Conservation (phyloP, 192 early-diverging fungal genomes). For the Coemansia sp. region DNA sequence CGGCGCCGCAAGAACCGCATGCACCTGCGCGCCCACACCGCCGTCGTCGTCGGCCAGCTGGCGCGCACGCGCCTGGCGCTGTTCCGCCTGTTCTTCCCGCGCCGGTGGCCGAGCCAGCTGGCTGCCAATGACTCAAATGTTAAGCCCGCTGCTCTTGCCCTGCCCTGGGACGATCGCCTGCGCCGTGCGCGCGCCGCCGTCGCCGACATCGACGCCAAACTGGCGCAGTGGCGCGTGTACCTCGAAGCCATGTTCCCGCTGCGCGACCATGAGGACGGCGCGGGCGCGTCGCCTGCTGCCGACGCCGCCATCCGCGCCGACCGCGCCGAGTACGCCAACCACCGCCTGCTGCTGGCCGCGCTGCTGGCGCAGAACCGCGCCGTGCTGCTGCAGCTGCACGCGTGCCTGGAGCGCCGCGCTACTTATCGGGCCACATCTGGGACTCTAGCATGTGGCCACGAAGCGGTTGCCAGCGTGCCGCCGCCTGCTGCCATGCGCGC, state of each 20-base stretch:
- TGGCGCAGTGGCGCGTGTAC: conserved; percentile 57
- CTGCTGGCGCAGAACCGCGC: conserved; percentile 51
- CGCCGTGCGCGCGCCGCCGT: conserved; percentile 46
- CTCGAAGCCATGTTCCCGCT: conserved; percentile 55
- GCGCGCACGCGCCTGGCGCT: conserved; percentile 51
- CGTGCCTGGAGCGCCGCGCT: conserved; percentile 51
- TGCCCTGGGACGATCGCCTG: conserved; percentile 55
- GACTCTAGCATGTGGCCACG: no score
- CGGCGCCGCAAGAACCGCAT: conserved; percentile 55
- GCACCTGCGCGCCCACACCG: conserved; percentile 52
- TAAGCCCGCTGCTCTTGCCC: conserved; percentile 31
- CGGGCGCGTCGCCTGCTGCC: conserved; percentile 27
- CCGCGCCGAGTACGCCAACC: conserved; percentile 54
- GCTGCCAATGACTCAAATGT: no score
- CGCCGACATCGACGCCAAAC: conserved; percentile 50
- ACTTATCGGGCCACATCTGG: neutral
- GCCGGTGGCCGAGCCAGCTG: conserved; percentile 57
- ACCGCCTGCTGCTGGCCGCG: conserved; percentile 50
- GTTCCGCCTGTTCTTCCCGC: conserved; percentile 56
- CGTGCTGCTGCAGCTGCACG: conserved; percentile 55
- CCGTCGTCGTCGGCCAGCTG: conserved; percentile 54
- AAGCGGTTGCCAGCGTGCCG: no score
- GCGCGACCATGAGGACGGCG: conserved; percentile 52
- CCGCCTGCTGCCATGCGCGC: conserved; percentile 28
- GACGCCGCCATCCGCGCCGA: conserved; percentile 41